Base-by-base conservation (phyloP, 148 eudicot genomes). In the Nepenthes mirabilis region DNA sequence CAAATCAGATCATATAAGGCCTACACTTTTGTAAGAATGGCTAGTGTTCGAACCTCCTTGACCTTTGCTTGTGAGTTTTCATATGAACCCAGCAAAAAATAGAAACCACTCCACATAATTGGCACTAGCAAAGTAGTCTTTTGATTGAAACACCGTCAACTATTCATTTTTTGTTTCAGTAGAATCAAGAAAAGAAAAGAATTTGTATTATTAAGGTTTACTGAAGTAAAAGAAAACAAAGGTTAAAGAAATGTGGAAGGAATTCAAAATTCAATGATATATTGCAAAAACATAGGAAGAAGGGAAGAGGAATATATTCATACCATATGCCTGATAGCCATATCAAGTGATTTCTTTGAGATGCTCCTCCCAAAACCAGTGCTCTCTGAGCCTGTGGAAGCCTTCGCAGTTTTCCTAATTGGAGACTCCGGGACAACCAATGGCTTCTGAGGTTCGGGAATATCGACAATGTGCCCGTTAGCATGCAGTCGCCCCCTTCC, bases 301-400 rank as follows among this genome's bases (percentile, higher is more conserved):
- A 2, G 1, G 50, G 51, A 2, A 56, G 40, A 55, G 33, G 36
- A 8, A 37, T 23, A 33, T 8, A 60, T 34, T 14, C 74, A 40
- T 86, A 88, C 98, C 98, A 91, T 91, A 66, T 91, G 98, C 67
- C 83, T 80, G 63, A 88, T 80, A 43, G 94, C 96, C 98, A 91
- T 86, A 67, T 91, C 96, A 64, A 91, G 70, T n/a, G 96, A 88
- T 74, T 88, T 91, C 84, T 88, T 88, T 47, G 98, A 88, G 67
- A 91, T 85, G 43, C 72, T 81, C 75, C 98, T 79, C 72, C 98
- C 98, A 70, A 88, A 83, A 48, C 90, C 96, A 14, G 71, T 74
- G 65, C 70, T 74, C 53, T 88, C 96, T 7, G 79, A 36, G 59
- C 80, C 65, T 57, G 70, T 59, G 35, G 80, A 78, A 49, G 79